Evolutionary conservation across 495 filamentous ascomycete genomes (phyloP).

Genomic region (Penicillium salamii): DNA sequence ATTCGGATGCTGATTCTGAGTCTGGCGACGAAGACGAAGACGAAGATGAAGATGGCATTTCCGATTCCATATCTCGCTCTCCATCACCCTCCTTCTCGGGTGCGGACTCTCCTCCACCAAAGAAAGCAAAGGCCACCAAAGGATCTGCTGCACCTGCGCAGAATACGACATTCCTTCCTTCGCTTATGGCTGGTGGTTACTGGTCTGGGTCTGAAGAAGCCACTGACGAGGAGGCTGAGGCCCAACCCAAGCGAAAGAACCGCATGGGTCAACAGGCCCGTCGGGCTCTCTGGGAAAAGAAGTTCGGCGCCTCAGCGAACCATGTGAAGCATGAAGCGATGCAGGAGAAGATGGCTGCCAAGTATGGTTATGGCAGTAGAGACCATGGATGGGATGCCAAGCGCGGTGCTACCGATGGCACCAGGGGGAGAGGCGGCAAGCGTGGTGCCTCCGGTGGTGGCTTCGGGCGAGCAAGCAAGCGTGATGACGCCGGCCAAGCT

Average conservation of each 20-base stretch:
- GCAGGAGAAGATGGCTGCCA: constrained; percentile 26
- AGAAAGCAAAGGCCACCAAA: constrained; percentile 40
- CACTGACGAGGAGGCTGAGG: constrained; percentile 35
- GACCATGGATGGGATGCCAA: constrained; percentile 50
- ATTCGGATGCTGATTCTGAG: constrained; percentile 44
- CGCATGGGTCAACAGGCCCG: constrained; percentile 85
- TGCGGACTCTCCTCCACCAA: constrained; percentile 35
- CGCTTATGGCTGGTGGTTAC: constrained; percentile 82
- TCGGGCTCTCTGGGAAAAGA: constrained; percentile 87
- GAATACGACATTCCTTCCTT: constrained; percentile 81
- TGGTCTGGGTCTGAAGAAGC: constrained; percentile 81
- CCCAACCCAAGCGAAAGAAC: constrained; percentile 63
- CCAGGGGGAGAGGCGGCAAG: constrained; percentile 1
- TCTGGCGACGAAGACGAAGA: constrained; percentile 32
- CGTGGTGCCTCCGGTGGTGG: constrained; percentile 6
- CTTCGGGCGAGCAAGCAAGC: background rate
- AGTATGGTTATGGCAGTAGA: constrained; percentile 18
- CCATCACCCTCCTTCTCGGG: constrained; percentile 33
- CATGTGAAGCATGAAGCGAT: constrained; percentile 56
- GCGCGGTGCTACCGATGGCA: constrained; percentile 39
- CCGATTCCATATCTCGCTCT: constrained; percentile 36
- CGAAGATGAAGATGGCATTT: constrained; percentile 18
- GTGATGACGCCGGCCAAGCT: constrained; percentile 11
- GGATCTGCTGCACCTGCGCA: constrained; percentile 35
- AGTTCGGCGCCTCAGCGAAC: constrained; percentile 73